Evolutionary conservation across 352 stramenopile genomes (phyloP), one percentile per base, ranked within the genome.

Genomic region (Pythium guiyangense): DNA sequence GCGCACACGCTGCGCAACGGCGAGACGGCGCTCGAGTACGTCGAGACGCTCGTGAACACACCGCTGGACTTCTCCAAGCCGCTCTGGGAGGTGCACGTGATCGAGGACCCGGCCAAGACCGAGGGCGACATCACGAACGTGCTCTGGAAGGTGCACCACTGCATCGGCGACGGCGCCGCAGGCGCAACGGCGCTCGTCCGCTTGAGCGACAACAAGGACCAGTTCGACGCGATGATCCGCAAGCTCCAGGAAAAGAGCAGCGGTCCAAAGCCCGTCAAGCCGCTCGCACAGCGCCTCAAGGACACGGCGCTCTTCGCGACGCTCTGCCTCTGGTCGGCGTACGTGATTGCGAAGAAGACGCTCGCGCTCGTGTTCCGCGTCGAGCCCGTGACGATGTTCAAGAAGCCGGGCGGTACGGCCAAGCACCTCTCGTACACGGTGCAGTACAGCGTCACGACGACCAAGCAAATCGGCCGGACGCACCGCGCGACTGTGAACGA

Each of bases 391-490:
- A 90, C 81, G 5, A 68, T 85, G 46, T 90, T 91, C 62, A 90
- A 91, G 59, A 69, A 72, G 22, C 68, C 51, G 0, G 80, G 83
- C 15, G 67, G 75, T 52, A 84, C 71, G 20, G 50, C 61, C 52
- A 93, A 91, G 69, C 77, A 69, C 20, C 64, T 93, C 25, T 84
- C 75, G 12, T 90, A 88, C 66, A 77, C 74, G n/a, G 75, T 90
- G 61, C 57, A 72, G 17, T 89, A 90, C 73, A 88, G 71, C 39
- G 80, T 93, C 3, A 57, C 73, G 17, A 74, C 73, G 11, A 90
- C 79, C 46, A 93, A 93, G 63, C 76, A 73, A 20, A 68, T 93
- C 40, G 83, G 80, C 44, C 90, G 88, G 56, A 61, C 78, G 17
- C 79, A 78, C 49, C 53, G 70, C 25, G 80, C 83, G 17, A 91